Evolutionary conservation across 805 yeast genomes (phyloP), one percentile per base, ranked within the genome.

Genomic region (Danielia oregonensis): DNA sequence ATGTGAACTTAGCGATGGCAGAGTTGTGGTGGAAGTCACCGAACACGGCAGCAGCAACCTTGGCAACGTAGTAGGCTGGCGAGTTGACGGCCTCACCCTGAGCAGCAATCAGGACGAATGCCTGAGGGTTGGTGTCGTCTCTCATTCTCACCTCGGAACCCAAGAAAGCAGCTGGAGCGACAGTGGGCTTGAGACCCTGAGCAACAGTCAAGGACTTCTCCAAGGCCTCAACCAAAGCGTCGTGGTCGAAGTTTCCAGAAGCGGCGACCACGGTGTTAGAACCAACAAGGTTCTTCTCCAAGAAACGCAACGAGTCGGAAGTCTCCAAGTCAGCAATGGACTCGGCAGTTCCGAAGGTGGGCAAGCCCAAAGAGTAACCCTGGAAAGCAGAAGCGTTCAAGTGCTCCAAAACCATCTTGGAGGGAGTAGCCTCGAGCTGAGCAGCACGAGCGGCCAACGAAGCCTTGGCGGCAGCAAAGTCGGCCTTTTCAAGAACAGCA

Each of bases 81-180:
- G 89, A 79, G 42, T 56, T 54, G 31, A 72, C 42, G 28, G 81
- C 68, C 64, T 82, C 89, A 68, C 87, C 86, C 55, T 76, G 71
- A 36, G 74, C 91, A 39, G 88, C 87, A 52, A 85, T 71, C 36
- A 88, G 64, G 52, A 83, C 73, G 73, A 82, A 82, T 37, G 91
- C 93, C 58, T 78, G 75, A 57, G 91, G 86, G 55, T 82, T 59
- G 51, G 87, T 85, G 65, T 85, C 95, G 58, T 85, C 95, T 78
- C 95, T 82, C 69, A 83, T 68, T 76, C 89, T 79, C 47, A 83
- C 81, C 59, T 85, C 94, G 30, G 93, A 83, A 60, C 95, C 95
- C 59, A 85, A 73, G 76, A 84, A 85, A 36, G 78, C 59, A 42
- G 85, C 76, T 36, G 76, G 68, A 48, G 72, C 70, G 34, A 54